Conservation (phyloP, 148 eudicot genomes). For the Salicornia ramosissima region DNA sequence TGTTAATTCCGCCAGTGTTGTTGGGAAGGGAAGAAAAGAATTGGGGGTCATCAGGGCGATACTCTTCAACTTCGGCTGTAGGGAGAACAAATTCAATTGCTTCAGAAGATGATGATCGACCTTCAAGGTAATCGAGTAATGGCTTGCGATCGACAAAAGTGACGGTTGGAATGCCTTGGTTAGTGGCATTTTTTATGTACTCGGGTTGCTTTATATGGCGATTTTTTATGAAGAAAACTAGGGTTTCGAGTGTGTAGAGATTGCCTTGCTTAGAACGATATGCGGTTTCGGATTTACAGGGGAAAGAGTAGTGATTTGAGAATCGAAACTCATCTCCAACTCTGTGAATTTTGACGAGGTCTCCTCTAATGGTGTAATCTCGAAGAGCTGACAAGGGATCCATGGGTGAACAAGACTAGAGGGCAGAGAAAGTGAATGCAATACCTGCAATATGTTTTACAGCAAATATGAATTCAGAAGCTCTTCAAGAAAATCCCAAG, state of each 20-base stretch:
- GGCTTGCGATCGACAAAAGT: slow-evolving; percentile 78
- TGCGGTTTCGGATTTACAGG: slow-evolving; percentile 53
- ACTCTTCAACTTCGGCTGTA: slow-evolving; percentile 30
- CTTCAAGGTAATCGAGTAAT: slow-evolving; percentile 70
- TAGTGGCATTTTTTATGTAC: slow-evolving; percentile 53
- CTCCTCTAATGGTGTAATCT: slow-evolving; percentile 64
- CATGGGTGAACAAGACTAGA: slow-evolving; percentile 37
- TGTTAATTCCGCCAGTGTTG: not conserved
- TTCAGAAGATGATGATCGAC: slow-evolving; percentile 56
- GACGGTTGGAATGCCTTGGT: slow-evolving; percentile 51
- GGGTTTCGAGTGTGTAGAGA: slow-evolving; percentile 84
- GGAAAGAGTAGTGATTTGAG: slow-evolving; percentile 56
- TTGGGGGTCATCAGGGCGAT: slow-evolving; percentile 51
- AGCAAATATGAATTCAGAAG: too few species aligned
- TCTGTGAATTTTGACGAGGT: slow-evolving; percentile 49
- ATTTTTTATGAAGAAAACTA: slow-evolving; percentile 63
- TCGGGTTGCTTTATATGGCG: slow-evolving; percentile 63
- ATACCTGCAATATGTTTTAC: too few species aligned
- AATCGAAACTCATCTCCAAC: slow-evolving; percentile 55
- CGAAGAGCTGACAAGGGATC: slow-evolving; percentile 77
- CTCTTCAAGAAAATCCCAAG: too few species aligned
- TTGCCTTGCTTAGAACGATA: slow-evolving; percentile 70
- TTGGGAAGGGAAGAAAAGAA: not conserved
- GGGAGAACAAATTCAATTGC: slow-evolving; percentile 42
- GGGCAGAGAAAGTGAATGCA: too few species aligned